Evolutionary conservation across 441 rosid species (phyloP).

Genomic region (Jatropha podagrica): DNA sequence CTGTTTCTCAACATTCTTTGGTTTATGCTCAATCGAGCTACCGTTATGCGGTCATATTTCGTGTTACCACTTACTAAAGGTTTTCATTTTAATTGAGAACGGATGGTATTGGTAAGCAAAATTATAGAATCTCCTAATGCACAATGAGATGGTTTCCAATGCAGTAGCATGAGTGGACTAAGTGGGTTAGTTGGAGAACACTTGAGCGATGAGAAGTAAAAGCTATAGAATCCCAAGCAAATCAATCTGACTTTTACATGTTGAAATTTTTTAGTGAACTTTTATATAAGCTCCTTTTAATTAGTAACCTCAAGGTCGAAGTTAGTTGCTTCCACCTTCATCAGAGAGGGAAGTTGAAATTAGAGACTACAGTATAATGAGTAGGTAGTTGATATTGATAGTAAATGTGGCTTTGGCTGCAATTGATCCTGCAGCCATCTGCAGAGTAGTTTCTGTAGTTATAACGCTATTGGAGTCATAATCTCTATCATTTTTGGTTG

Average conservation of each 20-base stretch:
- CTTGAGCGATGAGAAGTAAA: conserved; percentile 6
- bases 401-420: background rate
- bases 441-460: background rate
- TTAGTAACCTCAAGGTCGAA: background rate
- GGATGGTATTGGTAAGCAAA: background rate
- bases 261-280: background rate
- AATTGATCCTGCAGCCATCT: background rate
- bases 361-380: background rate
- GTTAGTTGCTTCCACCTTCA: background rate
- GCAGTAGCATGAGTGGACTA: conserved; percentile 11
- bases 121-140: conserved; percentile 17
- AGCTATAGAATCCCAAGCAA: background rate
- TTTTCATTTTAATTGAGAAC: conserved; percentile 18
- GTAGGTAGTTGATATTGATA: background rate
- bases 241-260: background rate
- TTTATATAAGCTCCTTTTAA: background rate
- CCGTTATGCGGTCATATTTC: conserved; percentile 24
- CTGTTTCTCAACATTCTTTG: conserved; percentile 25
- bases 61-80: conserved; percentile 18
- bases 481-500: background rate
- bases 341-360: background rate
- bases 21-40: conserved; percentile 32
- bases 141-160: conserved; percentile 20
- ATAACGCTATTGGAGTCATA: background rate
- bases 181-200: conserved; percentile 17